A percentile compares a stretch with the other conserved stretches of the same genome.
These are phyloP conservation scores for Plasmodium berghei DNA, from an alignment of 169 alveolate genomes.

Conservation along the genomic window DNA sequence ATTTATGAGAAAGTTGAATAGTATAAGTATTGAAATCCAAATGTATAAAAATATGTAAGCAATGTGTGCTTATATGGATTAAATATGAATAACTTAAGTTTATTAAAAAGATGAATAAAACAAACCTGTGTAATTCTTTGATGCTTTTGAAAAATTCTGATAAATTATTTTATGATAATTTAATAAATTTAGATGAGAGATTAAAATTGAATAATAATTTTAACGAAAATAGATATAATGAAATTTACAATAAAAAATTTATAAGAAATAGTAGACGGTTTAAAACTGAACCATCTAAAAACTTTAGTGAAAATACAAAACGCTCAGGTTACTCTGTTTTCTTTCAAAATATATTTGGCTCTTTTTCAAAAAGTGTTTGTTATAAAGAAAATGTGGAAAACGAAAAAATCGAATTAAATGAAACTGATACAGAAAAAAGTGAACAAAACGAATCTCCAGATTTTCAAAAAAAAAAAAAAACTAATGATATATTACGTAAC, in stretches of 20 bases:
- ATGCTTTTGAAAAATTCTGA: conserved; percentile 43
- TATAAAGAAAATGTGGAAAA: neutral
- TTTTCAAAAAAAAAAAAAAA: neutral
- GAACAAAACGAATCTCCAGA: neutral
- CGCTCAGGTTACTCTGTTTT: conserved; percentile 10
- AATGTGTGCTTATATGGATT: too few species aligned
- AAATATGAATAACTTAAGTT: too few species aligned
- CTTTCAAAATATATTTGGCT: conserved; percentile 44
- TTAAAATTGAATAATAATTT: conserved; percentile 62
- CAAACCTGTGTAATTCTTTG: conserved; percentile 17
- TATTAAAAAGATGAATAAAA: conserved; percentile 25
- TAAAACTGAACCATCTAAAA: conserved; percentile 65
- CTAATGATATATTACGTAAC: neutral
- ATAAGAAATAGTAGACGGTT: conserved; percentile 51
- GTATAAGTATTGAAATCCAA: too few species aligned
- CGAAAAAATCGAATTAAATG: neutral
- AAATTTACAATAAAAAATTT: conserved; percentile 2
- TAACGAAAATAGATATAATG: conserved; percentile 56
- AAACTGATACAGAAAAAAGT: neutral
- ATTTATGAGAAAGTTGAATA: too few species aligned
- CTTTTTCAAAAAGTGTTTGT: conserved; percentile 27
- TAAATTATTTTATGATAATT: conserved; percentile 62
- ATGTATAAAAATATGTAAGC: too few species aligned
- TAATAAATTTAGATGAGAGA: conserved; percentile 51
- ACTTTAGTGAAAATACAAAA: neutral